These are phyloP conservation scores for Didymellaceae sp. DNA, from an alignment of 2,329 filamentous ascomycete genomes.

Conservation along the genomic window DNA sequence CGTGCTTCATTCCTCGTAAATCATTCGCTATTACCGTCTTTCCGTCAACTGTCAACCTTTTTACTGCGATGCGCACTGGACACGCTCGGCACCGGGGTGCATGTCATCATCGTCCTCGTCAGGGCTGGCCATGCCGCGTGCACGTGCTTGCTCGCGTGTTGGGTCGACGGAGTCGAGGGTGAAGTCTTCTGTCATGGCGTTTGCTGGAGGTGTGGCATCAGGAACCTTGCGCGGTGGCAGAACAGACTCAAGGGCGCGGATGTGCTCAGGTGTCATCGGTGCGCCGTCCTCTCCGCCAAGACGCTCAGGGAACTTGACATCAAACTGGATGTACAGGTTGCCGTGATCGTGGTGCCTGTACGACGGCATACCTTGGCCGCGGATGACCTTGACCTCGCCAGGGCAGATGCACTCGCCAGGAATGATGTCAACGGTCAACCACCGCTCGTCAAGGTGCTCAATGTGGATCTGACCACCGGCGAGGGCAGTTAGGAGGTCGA, in stretches of 20 bases:
- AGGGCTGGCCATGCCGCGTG: slow-evolving; percentile 67
- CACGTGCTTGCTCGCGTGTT: slow-evolving; percentile 66
- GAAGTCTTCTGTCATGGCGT: slow-evolving; percentile 91
- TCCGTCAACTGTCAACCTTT: slow-evolving; percentile 18
- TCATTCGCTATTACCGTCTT: slow-evolving; percentile 2
- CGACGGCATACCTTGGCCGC: slow-evolving; percentile 97
- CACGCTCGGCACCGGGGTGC: slow-evolving; percentile 73
- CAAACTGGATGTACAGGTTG: slow-evolving; percentile 97
- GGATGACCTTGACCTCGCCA: slow-evolving; percentile 90
- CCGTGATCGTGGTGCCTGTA: slow-evolving; percentile 93
- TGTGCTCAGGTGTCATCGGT: slow-evolving; percentile 66
- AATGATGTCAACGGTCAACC: slow-evolving; percentile 90
- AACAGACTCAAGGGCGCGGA: slow-evolving; percentile 80
- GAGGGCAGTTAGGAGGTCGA: slow-evolving; percentile 92
- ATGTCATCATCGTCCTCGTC: slow-evolving; percentile 71
- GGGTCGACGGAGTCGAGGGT: slow-evolving; percentile 84
- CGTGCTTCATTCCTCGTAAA: slow-evolving; percentile 16
- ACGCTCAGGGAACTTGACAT: slow-evolving; percentile 87
- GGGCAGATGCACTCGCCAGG: slow-evolving; percentile 94
- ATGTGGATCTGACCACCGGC: slow-evolving; percentile 90
- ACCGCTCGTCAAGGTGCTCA: slow-evolving; percentile 96
- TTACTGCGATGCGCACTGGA: slow-evolving; percentile 90
- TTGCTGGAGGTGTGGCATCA: slow-evolving; percentile 72
- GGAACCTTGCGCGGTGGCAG: slow-evolving; percentile 73
- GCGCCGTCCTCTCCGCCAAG: slow-evolving; percentile 53